Evolutionary conservation across 208 protist species (phyloP), one percentile per base, ranked within the genome.

Genomic region (Paratrypanosoma confusum): DNA sequence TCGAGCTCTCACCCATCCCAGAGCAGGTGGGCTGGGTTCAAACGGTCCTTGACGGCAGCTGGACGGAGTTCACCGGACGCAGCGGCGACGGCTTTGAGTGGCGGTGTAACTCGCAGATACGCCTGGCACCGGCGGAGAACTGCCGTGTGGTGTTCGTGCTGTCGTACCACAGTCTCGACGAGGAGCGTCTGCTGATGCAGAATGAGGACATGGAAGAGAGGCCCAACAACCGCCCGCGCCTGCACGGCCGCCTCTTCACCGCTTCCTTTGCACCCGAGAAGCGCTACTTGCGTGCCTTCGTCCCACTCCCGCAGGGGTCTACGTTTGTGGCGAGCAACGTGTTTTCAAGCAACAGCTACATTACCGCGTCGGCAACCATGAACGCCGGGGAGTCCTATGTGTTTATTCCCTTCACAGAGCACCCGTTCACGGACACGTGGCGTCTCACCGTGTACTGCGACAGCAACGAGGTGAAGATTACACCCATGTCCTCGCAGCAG

Each of bases 321-420:
- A 82, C 81, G 22, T 93, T 90, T 42, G 75, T 79, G 29, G 75
- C 77, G 13, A 88, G 78, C 64, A 93, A 93, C 62, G 70, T 47
- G 34, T 90, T 84, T 51, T 60, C 81, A 28, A 88, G 73, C 55
- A 84, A 81, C 50, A 80, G 74, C 60, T 90, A 89, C 51, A 86
- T 93, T 64, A 89, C 77, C 4, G 89, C 81, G 14, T 73, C 71
- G 14, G 78, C 73, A 11, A 57, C 26, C 21, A 63, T 93, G 11
- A 50, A 73, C 24, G 63, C 59, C 27, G 71, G 66, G n/a, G 63
- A 54, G 39, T 49, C 65, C 21, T 93, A 90, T 58, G 72, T 81
- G 16, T 93, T 82, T 49, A 81, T 93, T 42, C 84, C 84, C 34
- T 90, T 93, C 61, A 90, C 84, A 23, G 78, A 90, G 46, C 52